Evolutionary conservation across 2,329 filamentous ascomycete genomes (phyloP), one percentile per base, ranked within the genome.

Genomic region (Colletotrichum brevisporum): DNA sequence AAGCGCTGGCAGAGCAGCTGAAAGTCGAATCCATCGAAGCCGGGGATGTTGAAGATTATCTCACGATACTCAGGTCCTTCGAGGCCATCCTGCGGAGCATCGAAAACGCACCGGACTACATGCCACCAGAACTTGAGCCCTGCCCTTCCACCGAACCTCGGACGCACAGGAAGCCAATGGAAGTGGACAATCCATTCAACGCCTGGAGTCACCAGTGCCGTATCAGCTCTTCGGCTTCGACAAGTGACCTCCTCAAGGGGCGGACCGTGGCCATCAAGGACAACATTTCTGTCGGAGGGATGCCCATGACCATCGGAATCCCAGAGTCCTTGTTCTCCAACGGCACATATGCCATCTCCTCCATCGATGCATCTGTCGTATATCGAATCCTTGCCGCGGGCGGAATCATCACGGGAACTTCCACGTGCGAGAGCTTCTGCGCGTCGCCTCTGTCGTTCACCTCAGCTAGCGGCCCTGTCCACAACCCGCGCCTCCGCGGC

Each of bases 141-240:
- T 36, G 31, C 31, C 9, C 31, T 36, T 36, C 31, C 31, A 36
- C 31, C 8, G 53, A 43, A 73, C 15, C 74, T 81, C 31, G 71
- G 63, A 61, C 53, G 18, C 70, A 67, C 56, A 62, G 41, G 31
- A 45, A 59, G n/a, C 69, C 66, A 36, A 26, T 50, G 51, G 63
- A 69, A n/a, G 63, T 71, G 18, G 75, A 79, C 5, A 83, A 83
- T 67, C 79, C 78, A 13, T 66, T 83, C 24, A 83, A 83, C 73
- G 82, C 78, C n/a, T 83, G 82, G 82, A 79, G 80, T 48, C 78
- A 83, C 61, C 76, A 75, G 47, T 77, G 53, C 53, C 18, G 24
- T 9, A 41, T 56, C 16, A 31, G 27, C 27, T 31, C 27, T 31
- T 31, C 27, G 27, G 8, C 27, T 6, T 6, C 27, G 27, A 31